Base-by-base conservation (phyloP, 805 yeast genomes). In the Candida yuanshanica region DNA sequence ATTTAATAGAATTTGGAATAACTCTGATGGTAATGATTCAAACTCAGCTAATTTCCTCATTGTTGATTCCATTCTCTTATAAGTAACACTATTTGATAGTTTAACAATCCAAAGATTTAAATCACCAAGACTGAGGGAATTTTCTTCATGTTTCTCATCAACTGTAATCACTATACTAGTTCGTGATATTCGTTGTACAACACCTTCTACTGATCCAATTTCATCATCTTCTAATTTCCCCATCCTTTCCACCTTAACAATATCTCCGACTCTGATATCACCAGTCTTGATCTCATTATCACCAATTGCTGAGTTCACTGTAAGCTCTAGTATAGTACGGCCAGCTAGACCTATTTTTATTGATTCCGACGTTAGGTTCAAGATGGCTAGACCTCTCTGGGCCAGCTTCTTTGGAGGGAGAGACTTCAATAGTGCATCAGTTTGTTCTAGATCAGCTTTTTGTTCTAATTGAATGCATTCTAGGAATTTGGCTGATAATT, bases 311-410 rank as follows among this genome's bases (percentile, higher is more conserved):
- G 81, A 65, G 47, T 84, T 91, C 22, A 68, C 63, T 14, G 52
- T 66, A 39, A 91, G 60, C 48, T 87, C 95, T 12, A 87, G 51
- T 5, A 82, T 66, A 2, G 79, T 66, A 43, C 80, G 76, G 2
- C 96, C 96, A 13, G 87, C 95, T 9, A 87, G 63, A 0, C 95
- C 95, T 0, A 90, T 83, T 41, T 83, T 68, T 2, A 84, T 62
- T 41, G 78, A 77, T n/a, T 72, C 70, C 12, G 83, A 64, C 0
- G 64, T 57, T 36, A 91, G 65, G 58, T 89, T 85, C 36, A 79
- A 59, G 5, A 87, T 66, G 0, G 97, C 97, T 20, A 85, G 65
- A 0, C 96, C 97, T 39, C 75, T 69, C 10, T 67, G 62, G 0
- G 83, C 83, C n/a, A 91, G 67, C 41, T 71, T 70, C 55, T 82